Evolutionary conservation across 2,329 filamentous ascomycete species (phyloP).

Genomic region (Phialophora verrucosa): DNA sequence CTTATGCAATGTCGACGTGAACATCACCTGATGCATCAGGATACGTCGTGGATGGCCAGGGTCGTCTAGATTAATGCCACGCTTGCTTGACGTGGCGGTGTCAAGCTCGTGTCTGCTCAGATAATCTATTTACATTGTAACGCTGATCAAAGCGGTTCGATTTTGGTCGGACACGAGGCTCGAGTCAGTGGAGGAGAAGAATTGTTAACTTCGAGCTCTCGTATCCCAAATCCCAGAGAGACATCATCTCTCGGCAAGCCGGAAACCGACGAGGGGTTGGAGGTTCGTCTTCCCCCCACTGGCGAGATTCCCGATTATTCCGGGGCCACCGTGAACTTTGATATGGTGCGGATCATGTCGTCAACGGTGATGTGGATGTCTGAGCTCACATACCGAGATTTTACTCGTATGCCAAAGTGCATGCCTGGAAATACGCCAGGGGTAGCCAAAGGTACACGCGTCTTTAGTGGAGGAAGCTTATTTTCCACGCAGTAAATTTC

Average conservation of each 20-base stretch:
- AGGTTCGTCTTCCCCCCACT: neutral
- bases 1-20: slow-evolving; percentile 3
- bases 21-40: slow-evolving; percentile 6
- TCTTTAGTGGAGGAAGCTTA: neutral
- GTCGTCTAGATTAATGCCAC: slow-evolving; percentile 3
- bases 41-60: neutral
- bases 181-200: neutral
- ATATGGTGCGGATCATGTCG: neutral
- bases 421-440: neutral
- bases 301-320: neutral
- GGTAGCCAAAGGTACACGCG: neutral
- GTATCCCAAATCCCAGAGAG: neutral
- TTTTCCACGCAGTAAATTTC: no score
- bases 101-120: slow-evolving; percentile 9
- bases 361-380: neutral
- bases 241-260: neutral
- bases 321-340: neutral
- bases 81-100: neutral
- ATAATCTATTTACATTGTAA: neutral
- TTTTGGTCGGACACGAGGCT: neutral
- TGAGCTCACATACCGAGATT: neutral
- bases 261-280: neutral
- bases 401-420: neutral
- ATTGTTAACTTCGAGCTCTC: no score
- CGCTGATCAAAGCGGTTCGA: neutral